Percentiles rank a stretch among this genome's conserved stretches.
Evolutionary conservation across 1,284 basidiomycete genomes (phyloP).

Genomic region (Papiliotrema laurentii): DNA sequence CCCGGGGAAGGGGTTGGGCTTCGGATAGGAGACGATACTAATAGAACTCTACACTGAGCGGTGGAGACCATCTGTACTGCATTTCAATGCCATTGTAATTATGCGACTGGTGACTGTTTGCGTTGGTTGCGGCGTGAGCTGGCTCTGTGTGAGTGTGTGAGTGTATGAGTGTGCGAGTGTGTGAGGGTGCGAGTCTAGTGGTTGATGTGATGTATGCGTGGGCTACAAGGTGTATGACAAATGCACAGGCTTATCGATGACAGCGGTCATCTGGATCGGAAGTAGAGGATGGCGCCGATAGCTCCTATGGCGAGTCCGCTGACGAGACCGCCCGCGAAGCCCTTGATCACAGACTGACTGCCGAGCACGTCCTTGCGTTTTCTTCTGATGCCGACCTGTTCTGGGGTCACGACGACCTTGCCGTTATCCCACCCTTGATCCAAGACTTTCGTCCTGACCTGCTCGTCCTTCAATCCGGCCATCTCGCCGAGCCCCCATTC

Average conservation of each 20-base stretch:
- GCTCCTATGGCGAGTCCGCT: background rate
- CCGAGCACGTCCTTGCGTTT: background rate
- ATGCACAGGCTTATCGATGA: background rate
- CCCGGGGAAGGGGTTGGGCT: too few relatives aligned
- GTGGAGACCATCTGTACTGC: too few relatives aligned
- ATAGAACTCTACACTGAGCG: too few relatives aligned
- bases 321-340: background rate
- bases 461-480: conserved; percentile 37
- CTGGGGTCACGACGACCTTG: conserved; percentile 33
- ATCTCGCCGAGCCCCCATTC: conserved; percentile 54
- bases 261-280: too few relatives aligned
- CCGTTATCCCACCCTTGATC: conserved; percentile 47
- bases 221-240: background rate
- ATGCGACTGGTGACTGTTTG: too few relatives aligned
- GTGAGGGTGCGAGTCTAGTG: too few relatives aligned
- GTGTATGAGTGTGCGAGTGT: too few relatives aligned
- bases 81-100: too few relatives aligned
- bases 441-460: conserved; percentile 32
- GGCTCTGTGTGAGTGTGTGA: too few relatives aligned
- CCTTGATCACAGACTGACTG: background rate
- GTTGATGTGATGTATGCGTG: too few relatives aligned
- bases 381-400: conserved; percentile 20
- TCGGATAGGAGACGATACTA: too few relatives aligned
- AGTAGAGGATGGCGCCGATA: background rate
- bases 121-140: too few relatives aligned